Evolutionary conservation across 352 stramenopile species (phyloP), one percentile per base, ranked within the genome.

Genomic region (Phytopythium ostracodes): DNA sequence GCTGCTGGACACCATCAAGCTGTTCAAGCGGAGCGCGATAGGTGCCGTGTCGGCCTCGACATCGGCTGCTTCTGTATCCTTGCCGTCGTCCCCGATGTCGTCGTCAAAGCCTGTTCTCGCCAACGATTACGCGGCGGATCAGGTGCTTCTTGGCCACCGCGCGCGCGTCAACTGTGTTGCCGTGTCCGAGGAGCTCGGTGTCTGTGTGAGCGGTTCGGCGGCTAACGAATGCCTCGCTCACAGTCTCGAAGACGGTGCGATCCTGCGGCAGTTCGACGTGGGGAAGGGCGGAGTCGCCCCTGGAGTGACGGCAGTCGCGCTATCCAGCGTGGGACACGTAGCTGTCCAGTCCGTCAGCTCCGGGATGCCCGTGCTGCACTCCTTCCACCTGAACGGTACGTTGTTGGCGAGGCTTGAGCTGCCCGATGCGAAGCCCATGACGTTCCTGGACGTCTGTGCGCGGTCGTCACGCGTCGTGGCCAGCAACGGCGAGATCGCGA

Each of bases 81-180:
- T 59, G 10, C 53, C 53, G 20, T 47, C 53, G 7, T 59, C 53
- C 6, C 53, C 53, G 14, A 33, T 59, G 38, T 72, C 43, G 36
- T 59, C 59, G 38, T 74, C 43, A 31, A 85, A 85, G 17, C 84
- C 82, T 18, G 83, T 92, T n/a, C 74, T 90, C 40, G 76, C 77
- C 11, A 87, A 84, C 50, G 84, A 93, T 59, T 93, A 91, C 59
- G 76, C 77, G 2, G 84, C 84, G 0, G 77, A 92, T 47, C 84
- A 93, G 63, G 79, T 92, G 14, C 75, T 92, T 10, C 68, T 94
- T 6, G 87, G 84, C 14, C 83, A 94, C 47, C 73, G 65, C n/a
- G 67, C 76, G 11, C 59, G 67, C 15, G 70, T 96, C 47, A 91
- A 81, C 49, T 91, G 83, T 35, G 70, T 92, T 1, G 73, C 71